Evolutionary conservation across 2,329 filamentous ascomycete genomes (phyloP).

Genomic region (Colletotrichum tabaci): DNA sequence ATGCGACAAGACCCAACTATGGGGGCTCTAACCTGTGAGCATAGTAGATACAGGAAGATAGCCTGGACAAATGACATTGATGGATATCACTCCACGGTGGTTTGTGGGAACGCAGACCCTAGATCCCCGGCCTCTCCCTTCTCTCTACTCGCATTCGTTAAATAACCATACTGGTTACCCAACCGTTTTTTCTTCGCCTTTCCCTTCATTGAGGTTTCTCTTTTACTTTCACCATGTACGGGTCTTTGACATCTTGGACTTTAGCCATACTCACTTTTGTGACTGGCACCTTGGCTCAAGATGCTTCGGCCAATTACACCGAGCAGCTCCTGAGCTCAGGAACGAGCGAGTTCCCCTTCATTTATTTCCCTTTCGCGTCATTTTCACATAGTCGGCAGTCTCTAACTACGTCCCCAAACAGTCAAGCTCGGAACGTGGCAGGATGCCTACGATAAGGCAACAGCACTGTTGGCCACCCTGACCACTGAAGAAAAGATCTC

Average conservation of each 20-base stretch:
- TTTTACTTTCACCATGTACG: not conserved
- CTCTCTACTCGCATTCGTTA: not conserved
- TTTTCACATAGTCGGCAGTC: too few species aligned
- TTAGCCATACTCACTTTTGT: constrained; percentile 40
- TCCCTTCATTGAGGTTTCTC: too few species aligned
- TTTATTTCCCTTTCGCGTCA: not conserved
- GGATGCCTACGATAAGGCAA: constrained; percentile 71
- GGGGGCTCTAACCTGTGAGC: too few species aligned
- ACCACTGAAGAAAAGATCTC: constrained; percentile 76
- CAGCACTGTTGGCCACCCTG: constrained; percentile 71
- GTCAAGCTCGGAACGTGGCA: constrained; percentile 62
- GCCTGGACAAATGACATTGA: not conserved
- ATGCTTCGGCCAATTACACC: constrained; percentile 44
- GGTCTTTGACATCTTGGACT: constrained; percentile 1
- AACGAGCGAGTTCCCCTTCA: constrained; percentile 32
- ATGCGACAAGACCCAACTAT: not conserved
- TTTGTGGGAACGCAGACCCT: not conserved
- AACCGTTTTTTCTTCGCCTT: too few species aligned
- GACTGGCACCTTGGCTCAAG: constrained; percentile 31
- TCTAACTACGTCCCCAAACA: not conserved
- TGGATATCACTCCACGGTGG: not conserved
- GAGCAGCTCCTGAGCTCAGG: constrained; percentile 43
- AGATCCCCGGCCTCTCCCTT: not conserved
- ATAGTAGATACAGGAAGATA: not conserved
- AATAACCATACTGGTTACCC: too few species aligned